Evolutionary conservation across 805 yeast genomes (phyloP).

Genomic region (Wickerhamiella qilinensis): DNA sequence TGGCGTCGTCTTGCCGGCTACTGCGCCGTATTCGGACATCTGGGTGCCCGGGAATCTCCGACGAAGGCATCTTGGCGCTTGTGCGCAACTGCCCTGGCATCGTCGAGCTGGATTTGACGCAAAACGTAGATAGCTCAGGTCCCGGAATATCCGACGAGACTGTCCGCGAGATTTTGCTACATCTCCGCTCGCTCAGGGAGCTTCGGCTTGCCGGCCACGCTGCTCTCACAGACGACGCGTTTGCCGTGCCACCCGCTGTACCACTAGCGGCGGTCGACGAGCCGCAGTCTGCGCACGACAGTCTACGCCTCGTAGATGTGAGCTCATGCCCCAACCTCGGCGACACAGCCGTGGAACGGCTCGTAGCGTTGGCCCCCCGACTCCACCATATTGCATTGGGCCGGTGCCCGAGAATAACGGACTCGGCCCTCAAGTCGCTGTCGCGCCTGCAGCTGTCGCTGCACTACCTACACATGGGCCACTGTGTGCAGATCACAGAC

Average conservation of each 20-base stretch:
- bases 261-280: not conserved
- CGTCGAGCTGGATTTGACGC: constrained; percentile 81
- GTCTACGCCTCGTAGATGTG: constrained; percentile 66
- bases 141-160: constrained; percentile 34
- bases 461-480: constrained; percentile 87
- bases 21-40: constrained; percentile 72
- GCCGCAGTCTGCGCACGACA: constrained; percentile 29
- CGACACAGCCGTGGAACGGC: constrained; percentile 56
- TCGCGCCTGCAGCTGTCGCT: constrained; percentile 60
- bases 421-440: constrained; percentile 55
- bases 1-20: constrained; percentile 51
- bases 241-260: constrained; percentile 33
- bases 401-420: constrained; percentile 77
- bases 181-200: constrained; percentile 63
- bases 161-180: constrained; percentile 38
- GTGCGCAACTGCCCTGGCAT: constrained; percentile 59
- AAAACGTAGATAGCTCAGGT: not conserved
- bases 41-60: constrained; percentile 50
- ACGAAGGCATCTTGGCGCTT: constrained; percentile 41
- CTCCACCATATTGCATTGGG: constrained; percentile 77
- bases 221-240: constrained; percentile 51
- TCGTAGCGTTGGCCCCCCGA: constrained; percentile 67
- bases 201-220: constrained; percentile 63
- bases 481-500: constrained; percentile 82
- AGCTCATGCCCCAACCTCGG: constrained; percentile 71